These are phyloP conservation scores for Blastocystis sp. DNA, from an alignment of 352 stramenopile genomes.

Conservation along the genomic window DNA sequence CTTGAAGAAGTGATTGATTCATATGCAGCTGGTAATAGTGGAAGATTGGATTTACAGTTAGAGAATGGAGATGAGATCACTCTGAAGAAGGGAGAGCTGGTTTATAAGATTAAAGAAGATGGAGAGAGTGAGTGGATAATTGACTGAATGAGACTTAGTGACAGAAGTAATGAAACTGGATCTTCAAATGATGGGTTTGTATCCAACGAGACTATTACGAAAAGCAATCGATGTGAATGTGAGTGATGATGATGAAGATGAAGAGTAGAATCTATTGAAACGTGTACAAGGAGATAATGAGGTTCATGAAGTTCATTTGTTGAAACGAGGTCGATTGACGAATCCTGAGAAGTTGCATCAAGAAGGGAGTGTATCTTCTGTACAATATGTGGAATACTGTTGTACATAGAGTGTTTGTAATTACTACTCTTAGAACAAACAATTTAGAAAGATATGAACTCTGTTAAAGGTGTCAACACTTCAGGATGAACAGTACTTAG, in stretches of 20 bases:
- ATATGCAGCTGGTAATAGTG: not conserved
- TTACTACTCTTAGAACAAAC: too few species aligned
- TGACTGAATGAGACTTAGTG: not conserved
- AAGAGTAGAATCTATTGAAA: not conserved
- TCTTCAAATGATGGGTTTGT: conserved; percentile 19
- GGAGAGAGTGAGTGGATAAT: not conserved
- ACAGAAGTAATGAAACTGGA: conserved; percentile 35
- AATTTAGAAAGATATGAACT: too few species aligned
- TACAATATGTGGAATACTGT: not conserved
- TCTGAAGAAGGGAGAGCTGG: not conserved
- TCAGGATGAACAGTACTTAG: too few species aligned
- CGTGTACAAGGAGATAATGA: not conserved
- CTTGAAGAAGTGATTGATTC: not conserved
- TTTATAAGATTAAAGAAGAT: not conserved
- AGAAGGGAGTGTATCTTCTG: not conserved
- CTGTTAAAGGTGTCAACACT: too few species aligned
- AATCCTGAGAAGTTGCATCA: not conserved
- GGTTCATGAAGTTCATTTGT: not conserved
- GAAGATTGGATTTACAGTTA: not conserved
- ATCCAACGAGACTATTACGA: not conserved
- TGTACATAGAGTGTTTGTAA: not conserved
- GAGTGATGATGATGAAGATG: not conserved
- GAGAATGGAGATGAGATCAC: not conserved
- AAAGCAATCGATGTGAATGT: not conserved
- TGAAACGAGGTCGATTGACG: conserved; percentile 29